Conservation (phyloP, 768 basidiomycete species). For the Boletus coccyginus region DNA sequence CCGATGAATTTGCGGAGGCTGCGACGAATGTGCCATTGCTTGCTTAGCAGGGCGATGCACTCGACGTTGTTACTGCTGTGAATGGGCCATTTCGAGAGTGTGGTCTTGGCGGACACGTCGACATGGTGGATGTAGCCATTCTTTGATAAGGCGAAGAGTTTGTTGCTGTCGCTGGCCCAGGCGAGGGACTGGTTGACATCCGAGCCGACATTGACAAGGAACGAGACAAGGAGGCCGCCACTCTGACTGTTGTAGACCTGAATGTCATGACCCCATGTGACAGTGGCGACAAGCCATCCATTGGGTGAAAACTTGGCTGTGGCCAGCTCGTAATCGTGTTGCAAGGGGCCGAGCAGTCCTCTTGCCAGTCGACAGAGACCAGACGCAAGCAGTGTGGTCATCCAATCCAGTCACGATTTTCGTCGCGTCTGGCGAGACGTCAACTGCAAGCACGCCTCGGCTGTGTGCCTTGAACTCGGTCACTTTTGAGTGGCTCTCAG, state of each 20-base stretch:
- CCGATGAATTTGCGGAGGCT: not conserved
- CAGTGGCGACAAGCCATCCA: not conserved
- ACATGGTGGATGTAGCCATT: not conserved
- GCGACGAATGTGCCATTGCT: not conserved
- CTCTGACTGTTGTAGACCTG: not conserved
- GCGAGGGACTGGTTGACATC: not conserved
- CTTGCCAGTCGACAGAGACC: not conserved
- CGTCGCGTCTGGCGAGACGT: slow-evolving; percentile 2
- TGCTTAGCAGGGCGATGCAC: not conserved
- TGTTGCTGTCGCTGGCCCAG: not conserved
- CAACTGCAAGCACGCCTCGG: not conserved
- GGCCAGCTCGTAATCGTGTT: no score
- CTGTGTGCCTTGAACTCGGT: not conserved
- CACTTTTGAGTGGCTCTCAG: not conserved
- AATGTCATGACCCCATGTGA: not conserved
- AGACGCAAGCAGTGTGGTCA: not conserved
- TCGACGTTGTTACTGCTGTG: not conserved
- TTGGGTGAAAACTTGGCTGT: not conserved
- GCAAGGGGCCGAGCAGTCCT: not conserved
- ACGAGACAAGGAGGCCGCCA: not conserved
- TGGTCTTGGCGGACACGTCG: not conserved
- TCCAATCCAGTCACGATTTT: not conserved
- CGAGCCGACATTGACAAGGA: not conserved
- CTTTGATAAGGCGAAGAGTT: not conserved
- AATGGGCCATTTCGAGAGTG: not conserved